phyloP scores from a whole-genome alignment of 306 rosid genomes.

The Carpinus viminea region DNA sequence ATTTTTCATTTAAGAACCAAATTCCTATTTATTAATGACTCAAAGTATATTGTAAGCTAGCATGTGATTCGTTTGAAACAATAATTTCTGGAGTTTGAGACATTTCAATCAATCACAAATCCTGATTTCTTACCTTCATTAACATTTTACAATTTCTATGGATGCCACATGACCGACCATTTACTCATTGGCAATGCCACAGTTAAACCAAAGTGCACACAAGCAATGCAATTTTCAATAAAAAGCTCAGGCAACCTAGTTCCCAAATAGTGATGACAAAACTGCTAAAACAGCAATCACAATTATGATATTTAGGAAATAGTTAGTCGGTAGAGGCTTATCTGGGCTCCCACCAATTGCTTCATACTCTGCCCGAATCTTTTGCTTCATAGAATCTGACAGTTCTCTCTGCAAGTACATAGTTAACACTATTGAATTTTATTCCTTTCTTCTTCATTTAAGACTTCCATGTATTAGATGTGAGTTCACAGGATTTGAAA shows the following conservation, averaged over 20 bases:
- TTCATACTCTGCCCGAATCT: slow-evolving; percentile 83
- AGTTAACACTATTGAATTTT: slow-evolving; percentile 78
- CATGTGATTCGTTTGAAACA: neutral
- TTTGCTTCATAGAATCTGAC: slow-evolving; percentile 77
- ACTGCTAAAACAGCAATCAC: slow-evolving; percentile 74
- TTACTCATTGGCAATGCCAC: slow-evolving; percentile 8
- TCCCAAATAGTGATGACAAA: slow-evolving; percentile 78
- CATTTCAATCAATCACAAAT: neutral
- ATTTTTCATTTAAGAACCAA: too few species aligned
- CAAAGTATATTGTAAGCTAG: neutral
- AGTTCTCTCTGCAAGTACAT: slow-evolving; percentile 91
- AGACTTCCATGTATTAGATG: slow-evolving; percentile 61
- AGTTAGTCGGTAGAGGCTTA: slow-evolving; percentile 75
- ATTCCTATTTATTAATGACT: neutral
- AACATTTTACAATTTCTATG: neutral
- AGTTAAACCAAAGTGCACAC: slow-evolving; percentile 13
- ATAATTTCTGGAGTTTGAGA: neutral
- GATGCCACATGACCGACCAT: neutral
- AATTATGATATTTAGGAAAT: slow-evolving; percentile 73
- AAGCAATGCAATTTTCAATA: neutral
- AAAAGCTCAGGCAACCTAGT: slow-evolving; percentile 34
- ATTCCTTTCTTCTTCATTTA: slow-evolving; percentile 70
- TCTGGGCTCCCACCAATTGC: slow-evolving; percentile 90
- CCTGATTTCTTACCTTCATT: slow-evolving; percentile 8
- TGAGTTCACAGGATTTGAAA: slow-evolving; percentile 67